These are phyloP conservation scores for Tympanopsis confertula DNA, from an alignment of 2,329 filamentous ascomycete genomes.

Conservation along the genomic window DNA sequence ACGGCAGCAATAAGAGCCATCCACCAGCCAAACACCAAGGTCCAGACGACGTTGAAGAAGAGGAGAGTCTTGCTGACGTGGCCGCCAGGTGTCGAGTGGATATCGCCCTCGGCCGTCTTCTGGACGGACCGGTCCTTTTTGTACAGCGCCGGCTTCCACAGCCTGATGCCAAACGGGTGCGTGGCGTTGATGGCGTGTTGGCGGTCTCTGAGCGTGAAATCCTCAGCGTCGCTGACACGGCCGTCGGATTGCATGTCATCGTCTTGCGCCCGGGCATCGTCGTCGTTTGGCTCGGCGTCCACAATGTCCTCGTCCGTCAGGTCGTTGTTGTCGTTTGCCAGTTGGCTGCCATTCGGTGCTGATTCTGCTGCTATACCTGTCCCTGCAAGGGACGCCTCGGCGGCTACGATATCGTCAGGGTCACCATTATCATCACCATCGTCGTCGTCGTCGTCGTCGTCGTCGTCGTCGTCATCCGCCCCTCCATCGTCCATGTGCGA, in stretches of 20 bases:
- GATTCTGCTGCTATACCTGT: too few relatives aligned
- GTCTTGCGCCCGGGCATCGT: conserved; percentile 30
- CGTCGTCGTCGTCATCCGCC: conserved; percentile 8
- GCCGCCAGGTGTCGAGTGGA: conserved; percentile 85
- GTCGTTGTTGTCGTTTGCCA: too few relatives aligned
- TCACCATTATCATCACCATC: conserved; percentile 7
- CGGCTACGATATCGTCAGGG: conserved; percentile 14
- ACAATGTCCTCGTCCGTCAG: conserved; percentile 8
- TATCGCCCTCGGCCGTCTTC: conserved; percentile 89
- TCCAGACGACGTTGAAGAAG: conserved; percentile 85
- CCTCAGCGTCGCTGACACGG: conserved; percentile 81
- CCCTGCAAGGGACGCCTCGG: conserved; percentile 14
- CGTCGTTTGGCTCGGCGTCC: conserved; percentile 16
- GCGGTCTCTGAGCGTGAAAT: conserved; percentile 92
- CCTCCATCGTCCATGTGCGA: conserved; percentile 20
- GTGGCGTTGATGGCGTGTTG: conserved; percentile 98
- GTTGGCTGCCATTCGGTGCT: too few relatives aligned
- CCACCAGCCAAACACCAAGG: conserved; percentile 91
- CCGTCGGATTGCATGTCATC: conserved; percentile 55
- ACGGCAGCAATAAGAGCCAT: conserved; percentile 65
- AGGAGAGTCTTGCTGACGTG: conserved; percentile 75
- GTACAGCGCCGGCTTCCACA: conserved; percentile 97
- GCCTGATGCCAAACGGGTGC: conserved; percentile 94
- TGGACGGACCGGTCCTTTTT: conserved; percentile 96
- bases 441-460: conserved; percentile 10